phyloP scores from a whole-genome alignment of 306 rosid species.

The Glycyrrhiza uralensis region DNA sequence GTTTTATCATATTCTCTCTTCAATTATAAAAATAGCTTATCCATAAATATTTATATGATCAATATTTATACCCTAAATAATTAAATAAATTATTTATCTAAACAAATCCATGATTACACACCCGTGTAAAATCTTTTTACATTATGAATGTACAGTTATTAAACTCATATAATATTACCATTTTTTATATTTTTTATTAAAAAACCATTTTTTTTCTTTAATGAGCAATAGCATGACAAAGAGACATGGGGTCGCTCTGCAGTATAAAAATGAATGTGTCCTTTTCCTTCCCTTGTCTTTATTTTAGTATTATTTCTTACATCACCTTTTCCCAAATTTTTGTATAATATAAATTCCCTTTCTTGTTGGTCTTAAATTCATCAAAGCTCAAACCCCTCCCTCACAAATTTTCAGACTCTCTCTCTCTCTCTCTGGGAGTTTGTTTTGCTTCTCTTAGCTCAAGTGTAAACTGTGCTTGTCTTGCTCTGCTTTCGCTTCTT shows the following conservation, averaged over 20 bases:
- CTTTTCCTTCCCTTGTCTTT: conserved; percentile 64
- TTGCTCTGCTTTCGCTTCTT: conserved; percentile 5
- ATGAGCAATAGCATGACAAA: conserved; percentile 36
- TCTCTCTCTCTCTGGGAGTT: background rate
- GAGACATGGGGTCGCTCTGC: conserved; percentile 46
- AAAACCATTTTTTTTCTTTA: background rate
- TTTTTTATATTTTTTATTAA: background rate
- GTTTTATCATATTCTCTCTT: too few relatives aligned
- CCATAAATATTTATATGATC: too few relatives aligned
- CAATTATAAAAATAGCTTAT: too few relatives aligned
- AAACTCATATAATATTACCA: too few relatives aligned
- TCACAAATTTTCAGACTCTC: background rate
- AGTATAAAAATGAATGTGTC: conserved; percentile 46
- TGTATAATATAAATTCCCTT: conserved; percentile 46
- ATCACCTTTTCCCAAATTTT: conserved; percentile 32
- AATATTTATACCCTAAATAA: too few relatives aligned
- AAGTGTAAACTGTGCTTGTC: background rate
- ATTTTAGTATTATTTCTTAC: conserved; percentile 30
- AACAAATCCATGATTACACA: too few relatives aligned
- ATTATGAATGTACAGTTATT: too few relatives aligned
- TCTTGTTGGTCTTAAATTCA: conserved; percentile 23
- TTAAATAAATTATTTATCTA: too few relatives aligned
- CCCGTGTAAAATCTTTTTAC: too few relatives aligned
- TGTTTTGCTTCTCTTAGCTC: conserved; percentile 26
- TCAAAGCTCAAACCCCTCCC: conserved; percentile 22